These are phyloP conservation scores for Rhynchospora pubera DNA, from an alignment of 176 grass and related monocot genomes.

Conservation along the genomic window DNA sequence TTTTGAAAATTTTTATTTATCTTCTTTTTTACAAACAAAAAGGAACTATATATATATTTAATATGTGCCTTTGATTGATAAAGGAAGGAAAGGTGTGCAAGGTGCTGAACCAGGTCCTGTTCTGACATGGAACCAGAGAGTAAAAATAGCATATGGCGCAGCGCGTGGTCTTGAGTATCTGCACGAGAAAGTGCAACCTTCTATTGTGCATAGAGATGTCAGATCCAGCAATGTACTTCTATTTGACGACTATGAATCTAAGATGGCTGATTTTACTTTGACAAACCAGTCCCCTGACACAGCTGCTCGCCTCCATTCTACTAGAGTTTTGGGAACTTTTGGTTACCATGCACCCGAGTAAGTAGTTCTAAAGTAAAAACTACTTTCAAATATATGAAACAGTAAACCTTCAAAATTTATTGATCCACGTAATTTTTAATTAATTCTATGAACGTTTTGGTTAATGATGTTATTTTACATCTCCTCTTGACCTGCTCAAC, in stretches of 20 bases:
- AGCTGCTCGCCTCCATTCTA: conserved; percentile 62
- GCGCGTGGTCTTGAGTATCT: conserved; percentile 81
- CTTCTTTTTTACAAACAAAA: background rate
- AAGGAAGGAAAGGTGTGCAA: conserved; percentile 77
- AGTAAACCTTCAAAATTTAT: background rate
- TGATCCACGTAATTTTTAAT: background rate
- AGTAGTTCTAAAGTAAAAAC: background rate
- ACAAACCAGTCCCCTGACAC: conserved; percentile 74
- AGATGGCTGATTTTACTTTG: conserved; percentile 69
- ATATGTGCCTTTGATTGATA: background rate
- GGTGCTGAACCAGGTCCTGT: conserved; percentile 60
- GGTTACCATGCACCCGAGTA: conserved; percentile 89
- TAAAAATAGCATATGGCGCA: conserved; percentile 66
- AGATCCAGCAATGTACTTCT: conserved; percentile 77
- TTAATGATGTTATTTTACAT: background rate
- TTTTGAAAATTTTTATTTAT: background rate
- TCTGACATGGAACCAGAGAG: conserved; percentile 61
- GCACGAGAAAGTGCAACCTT: conserved; percentile 71
- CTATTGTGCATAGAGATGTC: conserved; percentile 77
- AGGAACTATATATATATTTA: background rate
- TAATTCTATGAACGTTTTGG: background rate
- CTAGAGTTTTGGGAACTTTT: conserved; percentile 71
- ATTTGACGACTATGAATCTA: conserved; percentile 58
- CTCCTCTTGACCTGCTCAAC: too few species aligned
- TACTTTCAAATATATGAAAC: background rate